Conservation (phyloP, 139 green algal species). For the Yamagishiella unicocca region DNA sequence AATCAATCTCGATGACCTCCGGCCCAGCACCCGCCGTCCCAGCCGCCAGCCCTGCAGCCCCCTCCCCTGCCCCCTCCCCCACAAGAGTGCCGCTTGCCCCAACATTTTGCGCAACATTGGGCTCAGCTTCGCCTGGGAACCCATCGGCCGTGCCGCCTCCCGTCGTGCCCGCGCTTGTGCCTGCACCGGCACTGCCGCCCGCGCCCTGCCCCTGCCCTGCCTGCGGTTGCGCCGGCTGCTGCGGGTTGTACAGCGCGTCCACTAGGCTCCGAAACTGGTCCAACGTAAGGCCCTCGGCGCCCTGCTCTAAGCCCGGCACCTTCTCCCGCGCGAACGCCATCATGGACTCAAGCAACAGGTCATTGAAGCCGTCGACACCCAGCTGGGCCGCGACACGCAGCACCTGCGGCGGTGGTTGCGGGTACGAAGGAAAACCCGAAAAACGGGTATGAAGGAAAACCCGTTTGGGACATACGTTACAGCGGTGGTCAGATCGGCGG, state of each 20-base stretch:
- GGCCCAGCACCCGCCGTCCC: not conserved
- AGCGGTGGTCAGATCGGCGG: not conserved
- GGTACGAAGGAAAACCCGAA: too few species aligned
- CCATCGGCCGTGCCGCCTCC: too few species aligned
- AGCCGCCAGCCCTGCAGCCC: not conserved
- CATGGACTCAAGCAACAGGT: not conserved
- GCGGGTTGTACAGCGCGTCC: slow-evolving; percentile 29
- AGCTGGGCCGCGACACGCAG: not conserved
- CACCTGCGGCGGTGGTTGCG: not conserved
- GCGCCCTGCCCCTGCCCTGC: not conserved
- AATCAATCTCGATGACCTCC: too few species aligned
- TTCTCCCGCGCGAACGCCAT: slow-evolving; percentile 37
- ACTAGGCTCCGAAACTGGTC: slow-evolving; percentile 3
- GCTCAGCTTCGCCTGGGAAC: too few species aligned
- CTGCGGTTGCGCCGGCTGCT: not conserved
- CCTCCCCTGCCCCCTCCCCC: not conserved
- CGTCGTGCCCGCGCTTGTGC: not conserved
- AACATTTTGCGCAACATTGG: too few species aligned
- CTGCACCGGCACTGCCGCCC: not conserved
- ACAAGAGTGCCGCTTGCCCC: too few species aligned
- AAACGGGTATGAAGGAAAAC: too few species aligned
- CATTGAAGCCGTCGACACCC: not conserved
- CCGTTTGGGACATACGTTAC: too few species aligned
- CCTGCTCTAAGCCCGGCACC: not conserved
- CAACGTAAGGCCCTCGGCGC: not conserved